Base-by-base conservation (phyloP, 441 rosid species). In the Adansonia gregorii region DNA sequence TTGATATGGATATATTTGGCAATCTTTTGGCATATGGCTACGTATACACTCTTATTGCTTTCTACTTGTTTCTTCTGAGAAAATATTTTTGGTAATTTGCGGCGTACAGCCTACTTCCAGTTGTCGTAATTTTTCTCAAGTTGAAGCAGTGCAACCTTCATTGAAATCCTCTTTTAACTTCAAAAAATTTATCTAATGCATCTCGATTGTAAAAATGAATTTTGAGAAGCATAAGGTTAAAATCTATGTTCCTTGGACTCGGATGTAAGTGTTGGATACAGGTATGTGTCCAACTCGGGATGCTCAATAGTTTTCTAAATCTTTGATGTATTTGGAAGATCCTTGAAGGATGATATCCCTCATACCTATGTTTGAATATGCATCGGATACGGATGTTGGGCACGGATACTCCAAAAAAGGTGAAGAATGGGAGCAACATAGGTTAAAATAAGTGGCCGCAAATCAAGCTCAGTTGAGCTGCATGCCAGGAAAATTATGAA, bases 21-120 rank as follows among this genome's bases (percentile, higher is more conserved):
- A 15, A 46, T n/a, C 22, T 27, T 67, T 35, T 20, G 48, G 64
- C 64, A 9, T 35, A 35, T 1, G 2, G 8, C 12, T 35, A 31
- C 31, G 14, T 52, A 8, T 15, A 31, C 58, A 52, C 54, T 71
- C 61, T 8, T 10, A 8, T 54, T 72, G 75, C 63, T 54, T 72
- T 72, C 27, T 35, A 35, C 49, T 72, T 70, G 45, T 51, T 54
- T 60, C 63, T 9, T 17, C 0, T 24, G 2, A 71, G 8, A 54
- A 17, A 45, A 12, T 48, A 49, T 51, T 11, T 48, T 6, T 24
- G 43, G 45, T 46, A 14, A 12, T 20, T 45, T 67, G 35, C 20
- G 17, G 55, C 35, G 8, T 19, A 7, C 24, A 14, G 45, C 46
- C 22, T 70, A 24, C 39, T 15, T 51, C 14, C 22, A 1, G 69